phyloP scores from a whole-genome alignment of 352 stramenopile species.

The Hyaloperonospora arabidopsidis region DNA sequence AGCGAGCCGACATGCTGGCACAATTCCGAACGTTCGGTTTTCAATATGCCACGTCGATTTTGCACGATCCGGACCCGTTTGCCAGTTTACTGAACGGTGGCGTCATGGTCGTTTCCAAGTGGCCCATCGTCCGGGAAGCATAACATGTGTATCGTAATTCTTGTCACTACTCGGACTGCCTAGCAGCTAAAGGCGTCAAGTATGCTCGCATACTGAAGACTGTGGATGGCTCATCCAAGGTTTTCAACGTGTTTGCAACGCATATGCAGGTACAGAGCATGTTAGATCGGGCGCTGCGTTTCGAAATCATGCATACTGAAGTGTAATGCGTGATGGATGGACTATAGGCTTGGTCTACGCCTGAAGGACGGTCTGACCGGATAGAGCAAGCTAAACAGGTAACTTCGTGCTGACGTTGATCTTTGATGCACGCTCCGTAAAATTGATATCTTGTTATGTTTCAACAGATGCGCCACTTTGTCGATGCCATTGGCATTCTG shows the following conservation, averaged over 20 bases:
- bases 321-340: neutral
- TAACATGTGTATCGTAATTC: slow-evolving; percentile 70
- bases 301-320: neutral
- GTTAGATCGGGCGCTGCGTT: neutral
- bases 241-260: slow-evolving; percentile 81
- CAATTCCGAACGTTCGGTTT: slow-evolving; percentile 54
- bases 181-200: slow-evolving; percentile 81
- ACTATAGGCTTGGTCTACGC: slow-evolving; percentile 62
- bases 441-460: neutral
- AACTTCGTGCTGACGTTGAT: neutral
- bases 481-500: slow-evolving; percentile 53
- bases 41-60: slow-evolving; percentile 49
- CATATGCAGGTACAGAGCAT: slow-evolving; percentile 58
- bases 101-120: slow-evolving; percentile 75
- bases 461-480: slow-evolving; percentile 51
- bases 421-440: too few relatives aligned
- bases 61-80: slow-evolving; percentile 75
- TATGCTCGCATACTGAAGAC: slow-evolving; percentile 72
- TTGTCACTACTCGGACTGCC: slow-evolving; percentile 77
- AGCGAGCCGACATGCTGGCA: slow-evolving; percentile 53
- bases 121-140: slow-evolving; percentile 65
- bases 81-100: slow-evolving; percentile 73
- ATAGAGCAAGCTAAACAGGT: slow-evolving; percentile 69
- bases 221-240: slow-evolving; percentile 37
- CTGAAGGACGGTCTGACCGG: slow-evolving; percentile 46